Percentiles rank a stretch among this genome's conserved stretches.
These are phyloP conservation scores for Favolaschia claudopus DNA, from an alignment of 768 basidiomycete species.

Conservation along the genomic window DNA sequence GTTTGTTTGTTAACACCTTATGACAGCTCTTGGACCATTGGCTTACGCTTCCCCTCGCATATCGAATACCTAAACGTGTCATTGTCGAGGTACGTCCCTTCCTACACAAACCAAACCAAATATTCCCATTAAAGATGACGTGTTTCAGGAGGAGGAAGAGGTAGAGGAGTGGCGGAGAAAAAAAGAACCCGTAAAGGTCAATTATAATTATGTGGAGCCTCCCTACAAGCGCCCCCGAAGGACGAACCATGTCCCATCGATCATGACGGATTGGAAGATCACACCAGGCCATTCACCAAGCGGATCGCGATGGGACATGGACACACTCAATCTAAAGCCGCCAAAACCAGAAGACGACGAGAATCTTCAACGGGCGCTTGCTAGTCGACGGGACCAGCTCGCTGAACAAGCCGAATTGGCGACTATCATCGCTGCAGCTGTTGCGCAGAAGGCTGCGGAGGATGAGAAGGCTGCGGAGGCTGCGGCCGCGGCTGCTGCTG, in stretches of 20 bases:
- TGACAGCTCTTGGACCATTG: conserved; percentile 80
- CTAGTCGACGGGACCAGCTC: conserved; percentile 27
- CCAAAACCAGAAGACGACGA: too few relatives aligned
- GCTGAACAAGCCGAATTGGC: conserved; percentile 10
- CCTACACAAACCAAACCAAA: background rate
- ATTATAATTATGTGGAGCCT: too few relatives aligned
- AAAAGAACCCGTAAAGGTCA: too few relatives aligned
- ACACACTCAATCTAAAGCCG: too few relatives aligned
- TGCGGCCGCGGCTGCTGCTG: conserved; percentile 38
- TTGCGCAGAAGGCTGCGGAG: conserved; percentile 35
- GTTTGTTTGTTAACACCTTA: background rate
- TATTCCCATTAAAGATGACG: conserved; percentile 1
- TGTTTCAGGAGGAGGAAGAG: conserved; percentile 16
- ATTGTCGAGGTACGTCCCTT: background rate
- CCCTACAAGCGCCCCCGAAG: too few relatives aligned
- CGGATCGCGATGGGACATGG: too few relatives aligned
- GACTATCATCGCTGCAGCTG: conserved; percentile 31
- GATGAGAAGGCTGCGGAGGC: too few relatives aligned
- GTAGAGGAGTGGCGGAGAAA: too few relatives aligned
- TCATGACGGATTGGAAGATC: too few relatives aligned
- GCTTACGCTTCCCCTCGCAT: conserved; percentile 78
- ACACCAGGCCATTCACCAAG: too few relatives aligned
- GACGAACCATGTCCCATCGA: too few relatives aligned
- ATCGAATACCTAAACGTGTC: conserved; percentile 84
- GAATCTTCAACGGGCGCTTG: too few relatives aligned